phyloP scores from a whole-genome alignment of 75 land plant genomes.

The Selaginella tamariscina region DNA sequence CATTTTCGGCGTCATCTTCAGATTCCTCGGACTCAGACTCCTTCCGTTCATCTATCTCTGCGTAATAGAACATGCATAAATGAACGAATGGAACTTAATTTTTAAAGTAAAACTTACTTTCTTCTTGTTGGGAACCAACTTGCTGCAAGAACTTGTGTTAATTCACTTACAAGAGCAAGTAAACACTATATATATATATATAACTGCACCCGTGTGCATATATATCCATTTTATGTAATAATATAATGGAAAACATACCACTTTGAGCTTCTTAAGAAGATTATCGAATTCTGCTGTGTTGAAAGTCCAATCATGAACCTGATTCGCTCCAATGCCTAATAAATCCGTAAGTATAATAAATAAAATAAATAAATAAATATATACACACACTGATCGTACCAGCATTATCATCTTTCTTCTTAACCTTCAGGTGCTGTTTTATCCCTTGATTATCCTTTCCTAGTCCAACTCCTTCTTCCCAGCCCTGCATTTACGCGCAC shows the following conservation, averaged over 20 bases:
- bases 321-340: constrained; percentile 66
- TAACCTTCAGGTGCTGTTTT: constrained; percentile 62
- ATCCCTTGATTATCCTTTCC: constrained; percentile 95
- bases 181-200: no score
- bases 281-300: constrained; percentile 77
- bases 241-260: constrained; percentile 33
- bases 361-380: constrained; percentile 6
- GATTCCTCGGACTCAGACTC: not conserved
- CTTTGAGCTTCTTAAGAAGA: constrained; percentile 82
- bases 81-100: no score
- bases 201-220: not conserved
- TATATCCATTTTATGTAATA: not conserved
- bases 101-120: constrained; percentile 2
- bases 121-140: constrained; percentile 4
- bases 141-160: constrained; percentile 12
- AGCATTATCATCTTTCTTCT: constrained; percentile 61
- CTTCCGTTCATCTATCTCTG: constrained; percentile 10
- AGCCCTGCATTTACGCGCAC: constrained; percentile 37
- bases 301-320: constrained; percentile 54
- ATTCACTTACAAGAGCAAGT: not conserved
- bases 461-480: constrained; percentile 96
- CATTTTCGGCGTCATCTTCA: constrained; percentile 15
- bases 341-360: not conserved
- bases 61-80: no score
- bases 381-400: constrained; percentile 27